Conservation (phyloP, 257 asterid species). For the Solanum pinnatisectum region DNA sequence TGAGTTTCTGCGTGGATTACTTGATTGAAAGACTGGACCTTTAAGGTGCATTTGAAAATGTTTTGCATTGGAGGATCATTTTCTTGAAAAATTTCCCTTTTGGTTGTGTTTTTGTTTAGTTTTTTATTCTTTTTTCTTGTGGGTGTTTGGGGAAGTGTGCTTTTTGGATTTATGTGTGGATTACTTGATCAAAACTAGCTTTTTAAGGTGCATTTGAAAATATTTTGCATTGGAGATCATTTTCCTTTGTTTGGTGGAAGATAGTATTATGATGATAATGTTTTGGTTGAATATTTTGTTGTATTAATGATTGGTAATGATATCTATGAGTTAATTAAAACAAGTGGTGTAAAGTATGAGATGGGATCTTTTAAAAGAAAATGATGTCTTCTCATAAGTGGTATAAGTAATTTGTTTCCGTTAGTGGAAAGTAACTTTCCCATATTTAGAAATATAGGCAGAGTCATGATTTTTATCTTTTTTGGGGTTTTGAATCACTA, state of each 20-base stretch:
- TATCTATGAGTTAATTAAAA: not conserved
- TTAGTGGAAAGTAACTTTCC: not conserved
- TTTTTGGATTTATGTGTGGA: not conserved
- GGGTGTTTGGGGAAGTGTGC: not conserved
- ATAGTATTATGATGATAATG: not conserved
- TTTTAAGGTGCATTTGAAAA: not conserved
- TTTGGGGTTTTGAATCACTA: not conserved
- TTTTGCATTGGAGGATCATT: not conserved
- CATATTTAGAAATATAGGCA: not conserved
- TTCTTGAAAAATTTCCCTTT: not conserved
- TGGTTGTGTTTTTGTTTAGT: not conserved
- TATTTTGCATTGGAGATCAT: not conserved
- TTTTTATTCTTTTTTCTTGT: not conserved
- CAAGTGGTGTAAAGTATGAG: not conserved
- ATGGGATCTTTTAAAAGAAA: not conserved
- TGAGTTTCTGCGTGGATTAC: not conserved
- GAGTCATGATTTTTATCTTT: not conserved
- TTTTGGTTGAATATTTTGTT: not conserved
- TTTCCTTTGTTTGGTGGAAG: not conserved
- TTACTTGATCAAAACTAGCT: not conserved
- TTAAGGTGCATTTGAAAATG: not conserved
- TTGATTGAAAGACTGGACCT: not conserved
- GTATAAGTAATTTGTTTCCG: not conserved
- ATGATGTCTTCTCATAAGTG: not conserved
- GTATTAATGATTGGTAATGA: not conserved